Conservation (phyloP, 2,329 filamentous ascomycete genomes). For the Xenoacremonium recifei region DNA sequence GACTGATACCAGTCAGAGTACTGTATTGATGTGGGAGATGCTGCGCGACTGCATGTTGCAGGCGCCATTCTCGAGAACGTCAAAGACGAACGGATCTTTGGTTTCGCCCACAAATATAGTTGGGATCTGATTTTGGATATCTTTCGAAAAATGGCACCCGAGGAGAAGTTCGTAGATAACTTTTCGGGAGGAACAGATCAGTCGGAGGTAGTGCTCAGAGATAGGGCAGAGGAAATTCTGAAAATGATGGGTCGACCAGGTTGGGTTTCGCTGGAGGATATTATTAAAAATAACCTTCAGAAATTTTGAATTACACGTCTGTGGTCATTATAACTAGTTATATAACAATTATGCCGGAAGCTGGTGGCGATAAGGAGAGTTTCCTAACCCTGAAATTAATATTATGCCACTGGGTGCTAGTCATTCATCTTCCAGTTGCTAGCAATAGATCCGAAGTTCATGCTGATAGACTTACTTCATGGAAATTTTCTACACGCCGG, state of each 20-base stretch:
- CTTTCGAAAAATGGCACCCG: slow-evolving; percentile 20
- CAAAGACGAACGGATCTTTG: slow-evolving; percentile 51
- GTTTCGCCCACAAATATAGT: slow-evolving; percentile 45
- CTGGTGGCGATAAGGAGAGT: no score
- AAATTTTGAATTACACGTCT: no score
- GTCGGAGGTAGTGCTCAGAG: slow-evolving; percentile 8
- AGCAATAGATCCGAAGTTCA: no score
- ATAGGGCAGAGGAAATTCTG: slow-evolving; percentile 17
- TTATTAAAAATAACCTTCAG: no score
- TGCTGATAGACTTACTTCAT: no score
- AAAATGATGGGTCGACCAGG: slow-evolving; percentile 10
- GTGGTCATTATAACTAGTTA: no score
- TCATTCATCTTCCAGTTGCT: no score
- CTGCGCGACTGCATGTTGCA: slow-evolving; percentile 50
- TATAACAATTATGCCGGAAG: no score
- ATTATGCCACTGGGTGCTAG: no score
- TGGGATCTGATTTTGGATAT: slow-evolving; percentile 40
- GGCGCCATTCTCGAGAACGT: slow-evolving; percentile 47
- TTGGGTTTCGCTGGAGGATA: slow-evolving; percentile 16
- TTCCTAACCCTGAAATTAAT: no score
- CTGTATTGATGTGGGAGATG: slow-evolving; percentile 47
- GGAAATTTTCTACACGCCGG: no score
- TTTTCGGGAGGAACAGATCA: slow-evolving; percentile 15
- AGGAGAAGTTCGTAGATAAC: slow-evolving; percentile 19
- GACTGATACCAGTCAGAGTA: slow-evolving; percentile 30